Evolutionary conservation across 805 yeast species (phyloP).

Genomic region (Phaffomyces thermotolerans): DNA sequence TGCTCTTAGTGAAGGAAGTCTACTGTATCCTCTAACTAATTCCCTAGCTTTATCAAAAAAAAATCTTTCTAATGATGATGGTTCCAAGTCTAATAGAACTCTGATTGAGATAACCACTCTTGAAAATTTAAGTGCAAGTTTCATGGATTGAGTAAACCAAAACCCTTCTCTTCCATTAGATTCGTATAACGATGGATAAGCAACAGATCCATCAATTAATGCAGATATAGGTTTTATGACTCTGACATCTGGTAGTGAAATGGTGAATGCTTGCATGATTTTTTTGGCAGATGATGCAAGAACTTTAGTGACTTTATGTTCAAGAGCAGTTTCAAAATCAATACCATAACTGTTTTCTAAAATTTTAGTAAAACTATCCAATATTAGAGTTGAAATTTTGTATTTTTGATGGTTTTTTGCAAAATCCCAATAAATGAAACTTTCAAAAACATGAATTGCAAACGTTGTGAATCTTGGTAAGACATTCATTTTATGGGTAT

Average conservation of each 20-base stretch:
- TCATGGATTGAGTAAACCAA: slow-evolving; percentile 44
- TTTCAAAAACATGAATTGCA: slow-evolving; percentile 64
- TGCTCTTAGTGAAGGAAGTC: slow-evolving; percentile 39
- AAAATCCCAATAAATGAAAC: slow-evolving; percentile 66
- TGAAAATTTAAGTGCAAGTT: slow-evolving; percentile 47
- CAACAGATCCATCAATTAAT: slow-evolving; percentile 40
- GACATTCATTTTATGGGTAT: slow-evolving; percentile 42
- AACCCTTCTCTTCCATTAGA: slow-evolving; percentile 37
- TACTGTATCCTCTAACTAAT: slow-evolving; percentile 51
- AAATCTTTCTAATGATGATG: slow-evolving; percentile 59
- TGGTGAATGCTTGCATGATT: slow-evolving; percentile 51
- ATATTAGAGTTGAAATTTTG: slow-evolving; percentile 49
- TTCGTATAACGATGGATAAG: slow-evolving; percentile 30
- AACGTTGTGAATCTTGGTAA: slow-evolving; percentile 48
- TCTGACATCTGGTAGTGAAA: slow-evolving; percentile 43
- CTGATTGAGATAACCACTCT: slow-evolving; percentile 52
- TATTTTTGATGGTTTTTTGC: slow-evolving; percentile 47
- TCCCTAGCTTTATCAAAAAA: slow-evolving; percentile 50
- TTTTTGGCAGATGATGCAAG: slow-evolving; percentile 44
- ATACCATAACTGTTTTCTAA: slow-evolving; percentile 49
- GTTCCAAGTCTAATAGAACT: slow-evolving; percentile 36
- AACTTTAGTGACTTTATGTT: slow-evolving; percentile 38
- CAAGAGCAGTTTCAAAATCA: slow-evolving; percentile 32
- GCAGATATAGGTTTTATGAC: slow-evolving; percentile 46
- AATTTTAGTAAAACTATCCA: slow-evolving; percentile 48